These are phyloP conservation scores for Paecilomyces sp. DNA, from an alignment of 2,329 filamentous ascomycete species.

Conservation along the genomic window DNA sequence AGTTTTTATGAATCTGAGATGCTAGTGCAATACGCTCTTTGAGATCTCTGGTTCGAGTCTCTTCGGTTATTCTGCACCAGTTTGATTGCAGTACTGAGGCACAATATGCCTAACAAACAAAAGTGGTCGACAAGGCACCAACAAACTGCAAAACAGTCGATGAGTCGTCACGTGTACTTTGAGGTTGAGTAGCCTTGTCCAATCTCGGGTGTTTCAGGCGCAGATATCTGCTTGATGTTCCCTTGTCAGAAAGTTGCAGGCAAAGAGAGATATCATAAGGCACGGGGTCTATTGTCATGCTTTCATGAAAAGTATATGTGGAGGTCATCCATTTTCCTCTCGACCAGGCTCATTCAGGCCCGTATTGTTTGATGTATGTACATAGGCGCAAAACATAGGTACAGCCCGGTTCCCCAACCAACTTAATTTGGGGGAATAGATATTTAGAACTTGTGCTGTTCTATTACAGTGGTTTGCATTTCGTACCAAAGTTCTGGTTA, in stretches of 20 bases:
- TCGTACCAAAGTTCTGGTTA: background rate
- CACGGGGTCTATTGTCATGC: background rate
- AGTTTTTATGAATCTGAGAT: background rate
- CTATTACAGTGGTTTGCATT: background rate
- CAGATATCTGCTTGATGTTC: background rate
- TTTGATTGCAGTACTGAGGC: background rate
- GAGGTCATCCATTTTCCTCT: background rate
- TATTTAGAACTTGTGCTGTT: background rate
- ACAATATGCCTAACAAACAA: background rate
- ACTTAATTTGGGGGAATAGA: background rate
- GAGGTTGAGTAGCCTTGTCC: background rate
- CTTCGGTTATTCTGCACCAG: background rate
- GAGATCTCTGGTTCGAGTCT: background rate
- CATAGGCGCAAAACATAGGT: background rate
- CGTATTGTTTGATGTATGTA: background rate
- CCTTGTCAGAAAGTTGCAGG: background rate
- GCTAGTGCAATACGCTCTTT: background rate
- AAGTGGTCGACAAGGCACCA: background rate
- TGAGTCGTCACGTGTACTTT: background rate
- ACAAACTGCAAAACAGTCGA: background rate
- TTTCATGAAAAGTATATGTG: background rate
- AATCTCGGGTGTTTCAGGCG: background rate
- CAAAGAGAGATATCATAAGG: background rate
- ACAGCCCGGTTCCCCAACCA: background rate
- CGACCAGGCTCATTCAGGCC: background rate